phyloP scores from a whole-genome alignment of 345 rosid genomes.

The Fremontodendron californicum region DNA sequence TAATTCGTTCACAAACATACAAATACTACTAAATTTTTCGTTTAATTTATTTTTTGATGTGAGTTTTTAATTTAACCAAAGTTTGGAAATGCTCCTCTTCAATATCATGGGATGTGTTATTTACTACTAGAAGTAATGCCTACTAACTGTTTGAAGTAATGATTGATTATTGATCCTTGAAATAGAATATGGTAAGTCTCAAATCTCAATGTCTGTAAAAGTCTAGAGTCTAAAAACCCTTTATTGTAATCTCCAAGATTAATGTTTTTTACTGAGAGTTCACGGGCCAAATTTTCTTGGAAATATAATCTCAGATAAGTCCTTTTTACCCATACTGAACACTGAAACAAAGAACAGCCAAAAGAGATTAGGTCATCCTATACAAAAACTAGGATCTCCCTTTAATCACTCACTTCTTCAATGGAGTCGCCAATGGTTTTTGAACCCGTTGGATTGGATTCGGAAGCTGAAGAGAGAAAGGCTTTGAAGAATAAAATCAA shows the following conservation, averaged over 20 bases:
- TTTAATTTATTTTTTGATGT: too few species aligned
- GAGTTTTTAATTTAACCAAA: too few species aligned
- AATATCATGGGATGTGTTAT: background rate
- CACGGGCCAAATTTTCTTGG: constrained; percentile 1
- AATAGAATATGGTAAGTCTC: background rate
- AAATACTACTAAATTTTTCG: background rate
- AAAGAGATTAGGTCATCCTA: background rate
- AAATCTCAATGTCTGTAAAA: background rate
- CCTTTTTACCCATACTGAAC: background rate
- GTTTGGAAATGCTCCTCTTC: background rate
- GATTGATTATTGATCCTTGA: background rate
- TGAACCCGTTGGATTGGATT: background rate
- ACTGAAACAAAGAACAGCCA: background rate
- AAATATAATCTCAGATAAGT: background rate
- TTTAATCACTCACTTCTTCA: background rate
- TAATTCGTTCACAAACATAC: background rate
- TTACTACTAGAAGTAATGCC: background rate
- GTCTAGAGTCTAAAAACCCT: background rate
- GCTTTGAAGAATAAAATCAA: background rate
- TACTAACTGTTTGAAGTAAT: background rate
- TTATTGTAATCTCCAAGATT: background rate
- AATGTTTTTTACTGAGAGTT: background rate
- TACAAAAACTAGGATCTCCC: background rate
- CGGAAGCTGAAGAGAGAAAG: too few species aligned
- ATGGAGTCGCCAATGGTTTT: background rate